Conservation (phyloP, 2,329 filamentous ascomycete genomes). For the Colletotrichum lini region DNA sequence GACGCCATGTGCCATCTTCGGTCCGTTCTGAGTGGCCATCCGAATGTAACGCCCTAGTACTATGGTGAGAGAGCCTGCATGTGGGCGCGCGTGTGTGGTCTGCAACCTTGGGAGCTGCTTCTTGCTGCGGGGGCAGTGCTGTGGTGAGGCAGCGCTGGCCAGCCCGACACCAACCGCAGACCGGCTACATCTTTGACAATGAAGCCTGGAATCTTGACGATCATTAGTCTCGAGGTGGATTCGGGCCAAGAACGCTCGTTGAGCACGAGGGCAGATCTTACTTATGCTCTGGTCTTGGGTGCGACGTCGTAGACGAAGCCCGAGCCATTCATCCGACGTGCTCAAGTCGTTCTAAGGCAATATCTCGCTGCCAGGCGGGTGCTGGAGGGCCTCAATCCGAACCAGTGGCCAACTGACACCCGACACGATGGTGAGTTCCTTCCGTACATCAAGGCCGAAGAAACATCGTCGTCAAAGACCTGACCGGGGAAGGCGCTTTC, state of each 20-base stretch:
- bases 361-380: slow-evolving; percentile 10
- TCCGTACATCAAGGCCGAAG: neutral
- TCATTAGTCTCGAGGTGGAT: neutral
- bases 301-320: neutral
- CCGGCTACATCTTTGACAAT: slow-evolving; percentile 13
- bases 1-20: slow-evolving; percentile 16
- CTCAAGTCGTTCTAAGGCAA: slow-evolving; percentile 1
- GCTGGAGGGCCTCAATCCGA: slow-evolving; percentile 20
- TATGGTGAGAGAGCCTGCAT: slow-evolving; percentile 35
- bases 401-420: slow-evolving; percentile 8
- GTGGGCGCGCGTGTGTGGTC: slow-evolving; percentile 32
- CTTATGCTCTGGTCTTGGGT: neutral
- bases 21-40: slow-evolving; percentile 26
- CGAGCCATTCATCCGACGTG: neutral
- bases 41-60: slow-evolving; percentile 23
- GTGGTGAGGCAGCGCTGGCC: slow-evolving; percentile 2
- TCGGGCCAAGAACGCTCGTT: neutral
- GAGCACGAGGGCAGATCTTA: slow-evolving; percentile 5
- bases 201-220: neutral
- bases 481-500: too few species aligned
- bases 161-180: neutral
- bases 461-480: slow-evolving; percentile 1
- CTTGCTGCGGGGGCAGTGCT: slow-evolving; percentile 20
- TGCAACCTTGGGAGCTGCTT: slow-evolving; percentile 24
- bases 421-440: neutral